Evolutionary conservation across 371 early-diverging fungal genomes (phyloP).

Genomic region (Mucor indicus): DNA sequence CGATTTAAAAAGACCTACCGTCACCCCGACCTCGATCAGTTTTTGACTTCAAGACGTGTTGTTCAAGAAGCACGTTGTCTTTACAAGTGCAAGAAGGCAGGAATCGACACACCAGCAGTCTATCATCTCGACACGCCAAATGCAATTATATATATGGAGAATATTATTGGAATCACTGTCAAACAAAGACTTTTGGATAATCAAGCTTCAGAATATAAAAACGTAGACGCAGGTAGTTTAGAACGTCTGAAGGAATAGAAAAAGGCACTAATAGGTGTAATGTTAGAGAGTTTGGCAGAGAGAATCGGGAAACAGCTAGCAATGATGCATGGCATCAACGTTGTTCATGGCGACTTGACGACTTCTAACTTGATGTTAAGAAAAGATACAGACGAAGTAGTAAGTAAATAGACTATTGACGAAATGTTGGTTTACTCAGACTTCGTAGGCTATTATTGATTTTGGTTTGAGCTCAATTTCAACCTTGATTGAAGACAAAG

Average conservation of each 20-base stretch:
- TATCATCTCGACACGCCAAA: slow-evolving; percentile 72
- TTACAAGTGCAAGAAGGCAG: slow-evolving; percentile 64
- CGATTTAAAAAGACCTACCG: slow-evolving; percentile 90
- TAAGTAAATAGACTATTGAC: slow-evolving; percentile 29
- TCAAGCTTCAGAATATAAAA: slow-evolving; percentile 29
- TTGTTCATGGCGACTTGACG: slow-evolving; percentile 98
- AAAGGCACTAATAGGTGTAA: background rate
- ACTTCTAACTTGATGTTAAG: slow-evolving; percentile 93
- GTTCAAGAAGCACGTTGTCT: slow-evolving; percentile 84
- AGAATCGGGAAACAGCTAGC: slow-evolving; percentile 74
- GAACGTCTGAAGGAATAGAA: too few relatives aligned
- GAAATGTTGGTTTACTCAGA: slow-evolving; percentile 5
- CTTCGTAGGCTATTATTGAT: slow-evolving; percentile 82
- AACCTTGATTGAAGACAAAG: slow-evolving; percentile 94
- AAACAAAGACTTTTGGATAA: slow-evolving; percentile 62
- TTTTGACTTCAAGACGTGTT: slow-evolving; percentile 75
- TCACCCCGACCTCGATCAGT: slow-evolving; percentile 87
- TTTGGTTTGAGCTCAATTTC: slow-evolving; percentile 96
- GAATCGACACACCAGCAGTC: slow-evolving; percentile 81
- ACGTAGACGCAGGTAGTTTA: slow-evolving; percentile 36
- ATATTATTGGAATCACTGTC: slow-evolving; percentile 71
- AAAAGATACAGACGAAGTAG: slow-evolving; percentile 36
- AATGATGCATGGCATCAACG: slow-evolving; percentile 80
- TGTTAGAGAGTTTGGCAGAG: slow-evolving; percentile 38
- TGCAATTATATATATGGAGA: slow-evolving; percentile 84